phyloP scores from a whole-genome alignment of 208 protist species.

The Trypanosomatidae sp. region DNA sequence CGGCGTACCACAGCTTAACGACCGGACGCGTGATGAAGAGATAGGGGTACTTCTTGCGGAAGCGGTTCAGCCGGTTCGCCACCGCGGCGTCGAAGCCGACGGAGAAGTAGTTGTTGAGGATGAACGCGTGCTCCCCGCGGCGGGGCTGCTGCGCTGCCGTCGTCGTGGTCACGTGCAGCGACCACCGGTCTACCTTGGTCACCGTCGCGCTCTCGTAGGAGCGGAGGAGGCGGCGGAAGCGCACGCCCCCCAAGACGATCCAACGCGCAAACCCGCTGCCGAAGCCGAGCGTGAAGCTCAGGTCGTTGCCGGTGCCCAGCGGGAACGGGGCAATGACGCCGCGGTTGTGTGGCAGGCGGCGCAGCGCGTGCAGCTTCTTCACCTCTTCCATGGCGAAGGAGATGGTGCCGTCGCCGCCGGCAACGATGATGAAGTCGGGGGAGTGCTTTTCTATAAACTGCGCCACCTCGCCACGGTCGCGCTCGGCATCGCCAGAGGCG shows the following conservation, averaged over 20 bases:
- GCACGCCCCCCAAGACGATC: slow-evolving; percentile 32
- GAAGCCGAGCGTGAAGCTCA: slow-evolving; percentile 62
- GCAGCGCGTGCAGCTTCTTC: slow-evolving; percentile 31
- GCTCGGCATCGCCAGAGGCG: slow-evolving; percentile 6
- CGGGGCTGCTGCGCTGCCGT: not conserved
- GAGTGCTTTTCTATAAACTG: slow-evolving; percentile 24
- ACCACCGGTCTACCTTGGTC: slow-evolving; percentile 45
- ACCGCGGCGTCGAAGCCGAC: slow-evolving; percentile 63
- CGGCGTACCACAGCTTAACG: slow-evolving; percentile 69
- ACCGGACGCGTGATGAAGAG: slow-evolving; percentile 44
- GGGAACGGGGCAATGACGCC: slow-evolving; percentile 54
- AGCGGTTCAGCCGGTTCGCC: slow-evolving; percentile 36
- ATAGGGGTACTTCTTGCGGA: slow-evolving; percentile 33
- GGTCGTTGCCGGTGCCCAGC: slow-evolving; percentile 73
- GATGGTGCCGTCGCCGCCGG: slow-evolving; percentile 66
- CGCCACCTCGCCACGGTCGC: slow-evolving; percentile 14
- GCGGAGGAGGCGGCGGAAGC: slow-evolving; percentile 34
- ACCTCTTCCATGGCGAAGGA: slow-evolving; percentile 49
- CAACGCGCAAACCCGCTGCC: slow-evolving; percentile 55
- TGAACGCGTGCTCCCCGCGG: slow-evolving; percentile 7
- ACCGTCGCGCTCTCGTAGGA: slow-evolving; percentile 21
- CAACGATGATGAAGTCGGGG: slow-evolving; percentile 50
- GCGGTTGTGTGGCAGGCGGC: slow-evolving; percentile 2
- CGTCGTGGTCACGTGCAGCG: slow-evolving; percentile 22
- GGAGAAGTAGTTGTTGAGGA: slow-evolving; percentile 77